These are phyloP conservation scores for Aspergillus coremiiformis DNA, from an alignment of 495 filamentous ascomycete genomes.

Conservation along the genomic window DNA sequence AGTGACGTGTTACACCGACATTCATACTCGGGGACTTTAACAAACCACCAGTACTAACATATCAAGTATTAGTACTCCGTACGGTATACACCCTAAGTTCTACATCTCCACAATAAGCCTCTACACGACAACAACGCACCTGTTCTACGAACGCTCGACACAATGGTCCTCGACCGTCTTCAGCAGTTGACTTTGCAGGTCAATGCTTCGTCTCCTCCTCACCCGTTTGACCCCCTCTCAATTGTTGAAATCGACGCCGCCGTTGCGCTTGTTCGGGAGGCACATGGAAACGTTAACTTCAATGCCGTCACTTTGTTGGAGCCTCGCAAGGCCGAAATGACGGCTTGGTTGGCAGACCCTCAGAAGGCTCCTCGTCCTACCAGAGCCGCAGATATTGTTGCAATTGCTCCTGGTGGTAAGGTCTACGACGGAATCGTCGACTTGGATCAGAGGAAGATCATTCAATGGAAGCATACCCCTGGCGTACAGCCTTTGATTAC, in stretches of 20 bases:
- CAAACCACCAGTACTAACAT: not conserved
- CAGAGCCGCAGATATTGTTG: constrained; percentile 76
- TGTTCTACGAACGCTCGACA: not conserved
- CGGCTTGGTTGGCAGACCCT: constrained; percentile 66
- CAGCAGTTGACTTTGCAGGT: constrained; percentile 62
- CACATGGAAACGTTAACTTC: constrained; percentile 68
- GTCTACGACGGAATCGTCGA: constrained; percentile 85
- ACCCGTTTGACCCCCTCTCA: constrained; percentile 83
- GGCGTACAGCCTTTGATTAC: constrained; percentile 89
- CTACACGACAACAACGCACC: not conserved
- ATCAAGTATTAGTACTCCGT: too few relatives aligned
- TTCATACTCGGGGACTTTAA: not conserved
- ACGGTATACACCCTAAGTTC: not conserved
- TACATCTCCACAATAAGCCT: not conserved
- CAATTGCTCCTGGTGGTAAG: constrained; percentile 70
- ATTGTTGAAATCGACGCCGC: constrained; percentile 69
- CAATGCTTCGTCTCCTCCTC: constrained; percentile 48
- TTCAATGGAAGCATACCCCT: constrained; percentile 67
- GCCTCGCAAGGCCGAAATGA: constrained; percentile 82
- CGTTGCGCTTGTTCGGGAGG: constrained; percentile 60
- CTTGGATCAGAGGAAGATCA: constrained; percentile 60
- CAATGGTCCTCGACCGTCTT: constrained; percentile 62
- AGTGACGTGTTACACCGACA: not conserved
- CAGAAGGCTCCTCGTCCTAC: constrained; percentile 54
- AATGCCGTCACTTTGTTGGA: constrained; percentile 87